phyloP scores from a whole-genome alignment of 345 rosid species.

The Arabidopsis arenosa region DNA sequence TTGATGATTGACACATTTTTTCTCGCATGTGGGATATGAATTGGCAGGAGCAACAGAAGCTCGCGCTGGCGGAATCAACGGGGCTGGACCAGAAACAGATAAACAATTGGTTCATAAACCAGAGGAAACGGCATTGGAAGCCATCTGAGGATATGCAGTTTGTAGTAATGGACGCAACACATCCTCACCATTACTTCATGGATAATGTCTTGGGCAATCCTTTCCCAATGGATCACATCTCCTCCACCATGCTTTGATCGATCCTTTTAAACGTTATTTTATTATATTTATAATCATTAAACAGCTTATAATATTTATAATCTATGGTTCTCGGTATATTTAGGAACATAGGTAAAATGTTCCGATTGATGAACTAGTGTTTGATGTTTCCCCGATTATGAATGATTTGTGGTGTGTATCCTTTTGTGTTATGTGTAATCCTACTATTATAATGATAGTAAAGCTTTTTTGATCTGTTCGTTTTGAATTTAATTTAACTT shows the following conservation, averaged over 20 bases:
- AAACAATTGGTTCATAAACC: conserved; percentile 99
- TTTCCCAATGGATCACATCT: conserved; percentile 73
- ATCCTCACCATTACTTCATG: conserved; percentile 74
- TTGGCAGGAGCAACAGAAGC: conserved; percentile 89
- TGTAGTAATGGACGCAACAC: conserved; percentile 84
- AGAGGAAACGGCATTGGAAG: conserved; percentile 99
- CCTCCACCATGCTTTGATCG: conserved; percentile 58
- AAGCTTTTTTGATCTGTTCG: neutral
- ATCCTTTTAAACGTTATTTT: conserved; percentile 8
- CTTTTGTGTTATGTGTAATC: conserved; percentile 9
- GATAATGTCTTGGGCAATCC: conserved; percentile 80
- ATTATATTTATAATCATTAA: conserved; percentile 36
- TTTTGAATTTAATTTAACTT: neutral
- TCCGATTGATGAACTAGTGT: conserved; percentile 37
- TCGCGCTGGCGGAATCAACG: conserved; percentile 82
- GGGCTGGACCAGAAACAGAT: conserved; percentile 97
- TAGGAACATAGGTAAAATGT: conserved; percentile 42
- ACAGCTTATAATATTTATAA: conserved; percentile 45
- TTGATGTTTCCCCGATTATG: conserved; percentile 24
- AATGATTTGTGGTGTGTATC: conserved; percentile 34
- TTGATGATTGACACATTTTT: neutral
- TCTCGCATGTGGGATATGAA: conserved; percentile 7
- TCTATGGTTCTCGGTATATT: conserved; percentile 40
- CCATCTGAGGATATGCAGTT: conserved; percentile 97
- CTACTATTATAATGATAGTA: neutral